Base-by-base conservation (phyloP, 768 basidiomycete species). In the Termitomyces bulborhizus region DNA sequence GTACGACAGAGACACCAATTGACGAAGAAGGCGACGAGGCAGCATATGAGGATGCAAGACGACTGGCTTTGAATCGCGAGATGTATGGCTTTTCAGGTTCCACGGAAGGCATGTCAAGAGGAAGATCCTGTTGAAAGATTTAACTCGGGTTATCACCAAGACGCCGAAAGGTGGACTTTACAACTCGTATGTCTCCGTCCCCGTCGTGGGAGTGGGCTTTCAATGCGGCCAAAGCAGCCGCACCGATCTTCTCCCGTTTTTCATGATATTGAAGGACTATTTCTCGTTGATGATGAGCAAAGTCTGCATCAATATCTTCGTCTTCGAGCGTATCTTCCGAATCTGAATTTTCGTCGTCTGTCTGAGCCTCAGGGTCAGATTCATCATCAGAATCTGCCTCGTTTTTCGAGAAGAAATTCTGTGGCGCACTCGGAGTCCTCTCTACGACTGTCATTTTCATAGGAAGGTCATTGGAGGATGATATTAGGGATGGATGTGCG, bases 391-490 rank as follows among this genome's bases (percentile, higher is more conserved):
- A 88, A 66, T 90, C 87, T 24, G 62, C 63, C 40, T 63, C 61
- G 31, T 57, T 42, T 50, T 62, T 43, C 34, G 65, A 55, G 52
- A 65, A 44, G 39, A 46, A 24, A 32, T 62, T 53, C 5, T 66
- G 46, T 49, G 61, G 62, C 39, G 64, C 64, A 37, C 61, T 69
- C 18, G 83, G 80, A 36, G 67, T 66, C 18, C 88, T 78, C 67
- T 90, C 89, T 5, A 90, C 81, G 6, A 92, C 86, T 21, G 76
- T 71, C 71, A 76, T 75, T 60, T 84, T 86, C 83, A 90, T 84
- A 1, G 86, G 80, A 34, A 68, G 74, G 42, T 69, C 71, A 36
- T 72, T 68, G 56, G 66, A 62, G 27, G 72, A 61, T 31, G 71
- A 64, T 56, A 76, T 65, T 34, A 75, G 59, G n/a, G 72, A 69